Percentiles rank a stretch among this genome's conserved stretches.
Evolutionary conservation across 495 filamentous ascomycete genomes (phyloP).

Genomic region (Rhypophila decipiens): DNA sequence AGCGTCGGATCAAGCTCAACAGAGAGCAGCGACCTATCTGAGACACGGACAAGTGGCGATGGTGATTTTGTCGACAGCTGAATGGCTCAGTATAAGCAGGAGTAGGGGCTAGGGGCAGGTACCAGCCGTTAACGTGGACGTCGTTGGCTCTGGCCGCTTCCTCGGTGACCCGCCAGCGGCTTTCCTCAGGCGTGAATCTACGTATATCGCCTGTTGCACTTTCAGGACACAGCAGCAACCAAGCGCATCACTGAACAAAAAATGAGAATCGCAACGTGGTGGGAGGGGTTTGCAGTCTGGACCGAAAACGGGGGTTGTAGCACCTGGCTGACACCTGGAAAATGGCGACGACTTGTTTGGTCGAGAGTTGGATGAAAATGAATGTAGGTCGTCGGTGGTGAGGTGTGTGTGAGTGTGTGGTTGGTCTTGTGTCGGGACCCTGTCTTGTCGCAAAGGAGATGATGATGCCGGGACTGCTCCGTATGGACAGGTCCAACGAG

Average conservation of each 20-base stretch:
- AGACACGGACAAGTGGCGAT: constrained; percentile 28
- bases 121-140: constrained; percentile 10
- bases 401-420: no score
- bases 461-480: background rate
- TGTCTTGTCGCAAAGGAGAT: no score
- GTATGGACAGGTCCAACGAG: no score
- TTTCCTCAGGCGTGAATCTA: no score
- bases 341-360: background rate
- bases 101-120: constrained; percentile 10
- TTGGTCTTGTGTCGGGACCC: no score
- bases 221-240: constrained; percentile 3
- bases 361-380: background rate
- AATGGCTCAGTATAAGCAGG: constrained; percentile 10
- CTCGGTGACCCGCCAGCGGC: constrained; percentile 9
- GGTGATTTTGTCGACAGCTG: constrained; percentile 10
- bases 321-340: constrained; percentile 5
- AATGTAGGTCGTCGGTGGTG: no score
- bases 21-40: constrained; percentile 20
- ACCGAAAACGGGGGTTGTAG: background rate
- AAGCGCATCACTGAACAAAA: no score
- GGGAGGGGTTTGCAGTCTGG: background rate
- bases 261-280: background rate
- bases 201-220: constrained; percentile 7
- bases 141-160: constrained; percentile 8
- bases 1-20: no score